phyloP scores from a whole-genome alignment of 805 yeast genomes.

The Suhomyces emberorum region DNA sequence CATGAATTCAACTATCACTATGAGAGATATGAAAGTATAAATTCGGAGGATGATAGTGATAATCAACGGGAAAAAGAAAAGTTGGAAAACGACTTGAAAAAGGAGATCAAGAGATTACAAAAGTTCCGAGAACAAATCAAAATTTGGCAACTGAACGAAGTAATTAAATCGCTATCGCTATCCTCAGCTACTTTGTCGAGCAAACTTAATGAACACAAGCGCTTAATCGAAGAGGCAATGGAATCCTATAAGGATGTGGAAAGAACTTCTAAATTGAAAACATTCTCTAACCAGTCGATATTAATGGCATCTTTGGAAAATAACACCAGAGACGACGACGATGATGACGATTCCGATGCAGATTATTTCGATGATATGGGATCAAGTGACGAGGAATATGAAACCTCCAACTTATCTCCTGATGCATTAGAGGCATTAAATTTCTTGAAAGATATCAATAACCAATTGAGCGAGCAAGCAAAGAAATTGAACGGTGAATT shows the following conservation, averaged over 20 bases:
- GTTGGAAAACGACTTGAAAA: conserved; percentile 42
- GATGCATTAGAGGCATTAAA: conserved; percentile 34
- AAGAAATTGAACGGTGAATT: conserved; percentile 38
- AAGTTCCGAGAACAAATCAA: conserved; percentile 46
- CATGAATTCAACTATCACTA: conserved; percentile 44
- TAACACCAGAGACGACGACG: conserved; percentile 24
- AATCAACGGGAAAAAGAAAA: conserved; percentile 43
- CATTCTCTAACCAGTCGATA: conserved; percentile 43
- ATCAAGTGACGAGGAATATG: conserved; percentile 12
- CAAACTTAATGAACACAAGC: conserved; percentile 35
- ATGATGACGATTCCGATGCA: conserved; percentile 26
- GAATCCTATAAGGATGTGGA: conserved; percentile 45
- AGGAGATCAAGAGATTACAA: conserved; percentile 44
- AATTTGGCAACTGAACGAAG: conserved; percentile 38
- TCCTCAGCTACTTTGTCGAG: conserved; percentile 10
- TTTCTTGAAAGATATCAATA: conserved; percentile 28
- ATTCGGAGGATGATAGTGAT: conserved; percentile 32
- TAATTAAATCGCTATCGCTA: conserved; percentile 13
- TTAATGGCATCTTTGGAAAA: conserved; percentile 39
- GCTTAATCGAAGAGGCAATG: conserved; percentile 44
- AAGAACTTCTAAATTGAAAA: conserved; percentile 40
- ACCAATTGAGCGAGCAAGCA: conserved; percentile 32
- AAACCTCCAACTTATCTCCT: conserved; percentile 21
- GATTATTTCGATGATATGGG: conserved; percentile 9
- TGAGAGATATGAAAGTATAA: conserved; percentile 37